Evolutionary conservation across 1,139 yeast genomes (phyloP).

Genomic region (Blastobotrys ciferrii): DNA sequence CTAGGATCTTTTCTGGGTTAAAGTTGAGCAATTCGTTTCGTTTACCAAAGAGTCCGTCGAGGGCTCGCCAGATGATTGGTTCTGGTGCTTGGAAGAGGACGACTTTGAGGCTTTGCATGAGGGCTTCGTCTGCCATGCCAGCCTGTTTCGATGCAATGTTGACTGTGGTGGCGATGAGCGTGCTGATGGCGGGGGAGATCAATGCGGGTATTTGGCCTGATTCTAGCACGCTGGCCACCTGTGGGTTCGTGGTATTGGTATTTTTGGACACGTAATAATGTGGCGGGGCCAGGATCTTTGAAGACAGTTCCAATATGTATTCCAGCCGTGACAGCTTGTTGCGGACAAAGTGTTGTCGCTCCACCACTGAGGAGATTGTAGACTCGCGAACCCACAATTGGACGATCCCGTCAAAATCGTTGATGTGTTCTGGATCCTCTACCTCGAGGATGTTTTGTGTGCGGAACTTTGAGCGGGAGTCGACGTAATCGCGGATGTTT

Average conservation of each 20-base stretch:
- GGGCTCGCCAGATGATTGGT: conserved; percentile 24
- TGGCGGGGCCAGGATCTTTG: conserved; percentile 24
- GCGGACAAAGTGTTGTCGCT: conserved; percentile 21
- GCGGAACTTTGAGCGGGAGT: conserved; percentile 25
- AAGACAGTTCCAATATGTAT: conserved; percentile 21
- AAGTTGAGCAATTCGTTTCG: conserved; percentile 19
- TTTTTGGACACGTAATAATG: conserved; percentile 22
- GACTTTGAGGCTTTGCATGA: conserved; percentile 16
- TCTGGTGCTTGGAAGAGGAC: conserved; percentile 25
- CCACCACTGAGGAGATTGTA: conserved; percentile 16
- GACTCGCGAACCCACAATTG: conserved; percentile 23
- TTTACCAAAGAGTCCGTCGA: conserved; percentile 23
- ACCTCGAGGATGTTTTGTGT: conserved; percentile 21
- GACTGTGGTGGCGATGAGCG: conserved; percentile 20
- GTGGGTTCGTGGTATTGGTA: conserved; percentile 14
- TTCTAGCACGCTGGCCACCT: conserved; percentile 18
- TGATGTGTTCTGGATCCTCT: conserved; percentile 22
- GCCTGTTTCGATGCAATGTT: conserved; percentile 11
- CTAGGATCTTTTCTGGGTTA: conserved; percentile 12
- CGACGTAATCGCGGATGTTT: conserved; percentile 26
- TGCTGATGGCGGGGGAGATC: conserved; percentile 23
- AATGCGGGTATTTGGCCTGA: conserved; percentile 25
- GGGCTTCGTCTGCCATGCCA: conserved; percentile 2
- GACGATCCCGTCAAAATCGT: conserved; percentile 21
- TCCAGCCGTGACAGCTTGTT: conserved; percentile 15